Evolutionary conservation across 2,329 filamentous ascomycete species (phyloP).

Genomic region (Colletotrichum salicis): DNA sequence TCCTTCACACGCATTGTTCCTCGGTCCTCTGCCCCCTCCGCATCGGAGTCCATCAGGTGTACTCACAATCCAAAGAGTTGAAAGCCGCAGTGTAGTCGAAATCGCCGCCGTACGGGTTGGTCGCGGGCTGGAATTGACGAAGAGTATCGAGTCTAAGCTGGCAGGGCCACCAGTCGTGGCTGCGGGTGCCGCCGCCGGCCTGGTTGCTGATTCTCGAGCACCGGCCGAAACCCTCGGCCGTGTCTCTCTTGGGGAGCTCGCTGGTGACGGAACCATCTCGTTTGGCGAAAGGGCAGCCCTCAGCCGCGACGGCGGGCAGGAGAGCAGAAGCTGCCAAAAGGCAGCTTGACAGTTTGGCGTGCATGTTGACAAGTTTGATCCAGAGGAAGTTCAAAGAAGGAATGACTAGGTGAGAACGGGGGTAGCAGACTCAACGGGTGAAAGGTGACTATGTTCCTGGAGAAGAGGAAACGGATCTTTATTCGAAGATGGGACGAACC

Average conservation of each 20-base stretch:
- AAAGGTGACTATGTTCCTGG: constrained; percentile 12
- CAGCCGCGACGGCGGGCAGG: constrained; percentile 14
- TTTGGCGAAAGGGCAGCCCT: constrained; percentile 31
- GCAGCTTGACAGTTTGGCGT: constrained; percentile 29
- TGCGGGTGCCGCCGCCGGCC: constrained; percentile 73
- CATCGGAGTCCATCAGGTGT: background rate
- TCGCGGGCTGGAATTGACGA: constrained; percentile 73
- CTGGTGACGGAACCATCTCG: constrained; percentile 25
- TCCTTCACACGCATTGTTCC: no score
- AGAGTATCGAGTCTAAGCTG: constrained; percentile 76
- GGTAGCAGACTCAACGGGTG: constrained; percentile 2
- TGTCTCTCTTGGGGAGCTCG: constrained; percentile 23
- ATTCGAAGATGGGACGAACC: constrained; percentile 28
- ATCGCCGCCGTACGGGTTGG: constrained; percentile 72
- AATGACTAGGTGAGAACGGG: background rate
- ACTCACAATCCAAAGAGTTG: constrained; percentile 71
- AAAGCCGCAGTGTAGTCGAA: constrained; percentile 81
- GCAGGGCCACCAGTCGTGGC: constrained; percentile 80
- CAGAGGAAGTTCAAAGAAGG: background rate
- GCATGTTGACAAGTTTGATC: constrained; percentile 1
- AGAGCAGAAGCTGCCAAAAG: constrained; percentile 27
- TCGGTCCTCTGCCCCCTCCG: no score
- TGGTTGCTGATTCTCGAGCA: constrained; percentile 46
- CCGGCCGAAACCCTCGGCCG: constrained; percentile 16
- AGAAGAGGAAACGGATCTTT: background rate